phyloP scores from a whole-genome alignment of 2,329 filamentous ascomycete species.

The Alternaria sp. region DNA sequence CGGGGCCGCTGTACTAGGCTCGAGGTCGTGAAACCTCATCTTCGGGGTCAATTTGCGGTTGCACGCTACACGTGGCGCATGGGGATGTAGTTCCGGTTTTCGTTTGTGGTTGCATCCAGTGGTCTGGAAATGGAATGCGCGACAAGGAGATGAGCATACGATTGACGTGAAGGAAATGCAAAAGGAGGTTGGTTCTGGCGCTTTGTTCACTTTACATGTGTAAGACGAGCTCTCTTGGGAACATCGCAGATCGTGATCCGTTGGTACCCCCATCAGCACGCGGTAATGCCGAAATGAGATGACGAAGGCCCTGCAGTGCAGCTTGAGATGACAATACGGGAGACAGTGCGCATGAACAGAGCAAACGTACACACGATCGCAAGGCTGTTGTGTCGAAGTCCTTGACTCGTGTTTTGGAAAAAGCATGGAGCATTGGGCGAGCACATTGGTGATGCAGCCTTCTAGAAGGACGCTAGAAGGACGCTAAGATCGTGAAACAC shows the following conservation, averaged over 20 bases:
- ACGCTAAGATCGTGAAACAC: conserved; percentile 38
- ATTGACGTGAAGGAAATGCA: conserved; percentile 20
- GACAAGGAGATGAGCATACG: conserved; percentile 15
- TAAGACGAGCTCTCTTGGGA: not conserved
- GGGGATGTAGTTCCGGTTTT: conserved; percentile 19
- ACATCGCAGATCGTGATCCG: conserved; percentile 13
- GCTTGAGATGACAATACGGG: conserved; percentile 29
- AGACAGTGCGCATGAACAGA: conserved; percentile 18
- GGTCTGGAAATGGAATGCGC: conserved; percentile 27
- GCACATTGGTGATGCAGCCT: conserved; percentile 24
- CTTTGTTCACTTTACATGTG: conserved; percentile 14
- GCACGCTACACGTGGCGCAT: conserved; percentile 26
- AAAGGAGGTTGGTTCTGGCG: conserved; percentile 5
- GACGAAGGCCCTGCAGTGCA: conserved; percentile 9
- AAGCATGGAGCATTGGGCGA: conserved; percentile 41
- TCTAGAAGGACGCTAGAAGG: conserved; percentile 45
- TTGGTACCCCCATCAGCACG: conserved; percentile 11
- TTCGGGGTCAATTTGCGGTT: conserved; percentile 17
- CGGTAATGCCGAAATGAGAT: conserved; percentile 17
- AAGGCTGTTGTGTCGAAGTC: conserved; percentile 18
- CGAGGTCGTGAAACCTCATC: conserved; percentile 24
- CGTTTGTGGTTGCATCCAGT: conserved; percentile 23
- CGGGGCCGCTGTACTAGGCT: conserved; percentile 20
- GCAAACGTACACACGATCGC: conserved; percentile 11
- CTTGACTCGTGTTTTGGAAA: conserved; percentile 21